Evolutionary conservation across 192 early-diverging fungal species (phyloP), one percentile per base, ranked within the genome.

Genomic region (Podila epigama): DNA sequence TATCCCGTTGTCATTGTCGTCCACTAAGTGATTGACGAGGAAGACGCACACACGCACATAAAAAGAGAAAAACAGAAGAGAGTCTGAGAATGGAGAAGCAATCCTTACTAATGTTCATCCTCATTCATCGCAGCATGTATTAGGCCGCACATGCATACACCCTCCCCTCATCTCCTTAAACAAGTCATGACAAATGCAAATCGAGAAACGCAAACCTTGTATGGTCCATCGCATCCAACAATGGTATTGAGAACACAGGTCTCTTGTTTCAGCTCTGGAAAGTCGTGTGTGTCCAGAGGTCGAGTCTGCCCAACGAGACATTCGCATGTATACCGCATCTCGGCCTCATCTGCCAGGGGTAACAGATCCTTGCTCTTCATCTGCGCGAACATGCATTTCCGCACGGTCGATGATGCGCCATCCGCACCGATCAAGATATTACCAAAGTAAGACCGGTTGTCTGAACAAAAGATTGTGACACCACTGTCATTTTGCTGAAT

Each of bases 371-470:
- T 31, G 5, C 3, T 20, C 8, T 53, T 32, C 37, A 65, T 16
- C 15, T 55, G 22, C 16, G n/a, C 18, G 39, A 40, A 65, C 36
- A 65, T 32, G 5, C 52, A 16, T 35, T 53, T 31, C 5, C 63
- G 63, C 20, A 65, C 39, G 20, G 13, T 27, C 7, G 50, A 53
- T 11, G 51, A 32, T 1, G 51, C 33, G 2, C 62, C 62, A n/a
- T 65, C 51, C 2, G 63, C 60, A 13, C 60, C 60, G 16, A 61
- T 28, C 4, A 61, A 28, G 27, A 65, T 37, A 18, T 65, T 39
- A 0, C 63, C 63, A 16, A 36, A 33, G 18, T 41, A 41, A 28
- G 37, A 39, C 8, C n/a, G 27, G 8, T 34, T 42, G 39, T 55
- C 37, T 15, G 52, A 27, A 18, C 51, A 54, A 27, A 39, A 27